These are phyloP conservation scores for Xylariaceae sp. DNA, from an alignment of 2,329 filamentous ascomycete species.

Conservation along the genomic window DNA sequence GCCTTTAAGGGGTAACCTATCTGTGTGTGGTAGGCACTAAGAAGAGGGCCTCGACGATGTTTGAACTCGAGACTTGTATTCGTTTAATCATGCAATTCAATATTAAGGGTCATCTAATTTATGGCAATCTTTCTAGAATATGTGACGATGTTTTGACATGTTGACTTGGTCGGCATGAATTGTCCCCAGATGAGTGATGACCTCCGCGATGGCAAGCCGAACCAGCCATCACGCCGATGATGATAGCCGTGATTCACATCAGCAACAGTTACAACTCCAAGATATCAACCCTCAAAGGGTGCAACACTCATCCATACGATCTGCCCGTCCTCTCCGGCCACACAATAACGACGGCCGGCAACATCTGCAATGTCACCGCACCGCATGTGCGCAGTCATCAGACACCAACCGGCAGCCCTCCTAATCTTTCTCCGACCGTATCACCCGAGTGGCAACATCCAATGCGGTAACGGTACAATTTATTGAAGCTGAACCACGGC, in stretches of 20 bases:
- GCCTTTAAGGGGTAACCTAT: constrained; percentile 1
- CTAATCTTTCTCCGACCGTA: too few species aligned
- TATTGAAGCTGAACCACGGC: too few species aligned
- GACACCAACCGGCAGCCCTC: too few species aligned
- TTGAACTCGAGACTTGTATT: too few species aligned
- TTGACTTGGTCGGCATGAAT: constrained; percentile 4
- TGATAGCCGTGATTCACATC: constrained; percentile 8
- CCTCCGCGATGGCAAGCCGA: constrained; percentile 18
- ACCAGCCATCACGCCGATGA: constrained; percentile 10
- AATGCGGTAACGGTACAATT: too few species aligned
- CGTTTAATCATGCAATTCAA: background rate
- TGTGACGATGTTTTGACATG: constrained; percentile 17
- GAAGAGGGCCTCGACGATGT: background rate
- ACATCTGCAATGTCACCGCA: too few species aligned
- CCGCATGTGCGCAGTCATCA: too few species aligned
- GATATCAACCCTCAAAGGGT: constrained; percentile 3
- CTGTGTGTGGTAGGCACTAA: background rate
- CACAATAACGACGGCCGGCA: too few species aligned
- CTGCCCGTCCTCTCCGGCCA: too few species aligned
- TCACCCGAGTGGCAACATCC: too few species aligned
- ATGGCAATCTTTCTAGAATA: constrained; percentile 3
- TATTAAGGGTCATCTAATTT: background rate
- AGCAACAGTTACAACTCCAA: constrained; percentile 3
- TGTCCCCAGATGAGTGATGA: constrained; percentile 12
- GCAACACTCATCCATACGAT: background rate